Conservation (phyloP, 495 filamentous ascomycete species). For the Penicillium paxilli region DNA sequence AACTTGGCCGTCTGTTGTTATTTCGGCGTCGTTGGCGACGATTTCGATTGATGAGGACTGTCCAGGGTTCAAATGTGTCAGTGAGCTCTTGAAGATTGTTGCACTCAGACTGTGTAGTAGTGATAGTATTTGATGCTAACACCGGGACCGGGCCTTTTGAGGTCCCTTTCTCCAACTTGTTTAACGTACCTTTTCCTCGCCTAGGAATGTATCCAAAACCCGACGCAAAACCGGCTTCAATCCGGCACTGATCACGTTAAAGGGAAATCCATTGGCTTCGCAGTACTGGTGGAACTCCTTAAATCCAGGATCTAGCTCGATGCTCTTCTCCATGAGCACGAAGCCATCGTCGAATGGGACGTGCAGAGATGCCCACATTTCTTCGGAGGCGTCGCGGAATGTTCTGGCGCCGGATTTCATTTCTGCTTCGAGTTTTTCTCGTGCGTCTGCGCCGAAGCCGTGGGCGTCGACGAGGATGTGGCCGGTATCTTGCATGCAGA, state of each 20-base stretch:
- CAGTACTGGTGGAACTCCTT: slow-evolving; percentile 67
- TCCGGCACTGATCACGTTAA: slow-evolving; percentile 73
- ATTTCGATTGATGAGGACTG: slow-evolving; percentile 62
- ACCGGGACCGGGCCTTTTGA: too few relatives aligned
- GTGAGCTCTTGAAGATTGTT: too few relatives aligned
- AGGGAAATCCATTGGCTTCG: slow-evolving; percentile 62
- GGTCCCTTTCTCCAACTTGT: too few relatives aligned
- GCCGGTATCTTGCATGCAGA: slow-evolving; percentile 78
- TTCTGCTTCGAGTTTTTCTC: slow-evolving; percentile 62
- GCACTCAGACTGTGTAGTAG: too few relatives aligned
- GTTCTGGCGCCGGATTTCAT: slow-evolving; percentile 67
- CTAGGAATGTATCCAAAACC: slow-evolving; percentile 65
- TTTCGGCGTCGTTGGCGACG: slow-evolving; percentile 69
- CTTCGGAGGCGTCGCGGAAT: slow-evolving; percentile 73
- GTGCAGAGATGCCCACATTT: slow-evolving; percentile 72
- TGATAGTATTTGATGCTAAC: too few relatives aligned
- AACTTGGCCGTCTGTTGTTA: slow-evolving; percentile 54
- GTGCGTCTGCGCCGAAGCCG: slow-evolving; percentile 60
- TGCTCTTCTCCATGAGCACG: slow-evolving; percentile 61
- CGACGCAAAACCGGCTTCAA: slow-evolving; percentile 64
- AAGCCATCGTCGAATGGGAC: slow-evolving; percentile 76
- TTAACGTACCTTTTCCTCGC: slow-evolving; percentile 52
- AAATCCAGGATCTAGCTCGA: slow-evolving; percentile 69
- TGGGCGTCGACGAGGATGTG: slow-evolving; percentile 71
- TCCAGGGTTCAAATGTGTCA: not conserved